Conservation (phyloP, 2,329 filamentous ascomycete genomes). For the Pseudocercospora vitis region DNA sequence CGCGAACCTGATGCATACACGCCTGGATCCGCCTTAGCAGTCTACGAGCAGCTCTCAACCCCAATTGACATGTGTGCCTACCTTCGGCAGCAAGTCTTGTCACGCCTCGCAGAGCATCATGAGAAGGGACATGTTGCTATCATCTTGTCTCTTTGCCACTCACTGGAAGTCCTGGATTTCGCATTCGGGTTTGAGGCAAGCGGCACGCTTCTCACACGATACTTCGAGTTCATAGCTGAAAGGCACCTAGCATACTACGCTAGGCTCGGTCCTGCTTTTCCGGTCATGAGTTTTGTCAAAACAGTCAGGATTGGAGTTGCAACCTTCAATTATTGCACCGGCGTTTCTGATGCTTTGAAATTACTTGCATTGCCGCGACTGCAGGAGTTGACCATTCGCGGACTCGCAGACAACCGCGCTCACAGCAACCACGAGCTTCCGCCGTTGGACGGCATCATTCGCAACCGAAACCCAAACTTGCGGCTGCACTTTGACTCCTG, state of each 20-base stretch:
- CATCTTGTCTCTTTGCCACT: not conserved
- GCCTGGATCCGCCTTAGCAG: not conserved
- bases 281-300: not conserved
- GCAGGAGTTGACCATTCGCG: not conserved
- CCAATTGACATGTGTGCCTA: slow-evolving; percentile 2
- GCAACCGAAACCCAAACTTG: not conserved
- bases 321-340: not conserved
- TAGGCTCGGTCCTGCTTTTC: not conserved
- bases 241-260: not conserved
- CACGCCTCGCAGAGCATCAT: slow-evolving; percentile 1
- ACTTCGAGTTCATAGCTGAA: slow-evolving; percentile 2
- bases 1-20: not conserved
- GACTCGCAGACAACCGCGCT: not conserved
- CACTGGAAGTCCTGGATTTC: not conserved
- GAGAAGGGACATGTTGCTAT: slow-evolving; percentile 4
- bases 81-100: slow-evolving; percentile 1
- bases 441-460: not conserved
- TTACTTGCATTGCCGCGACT: not conserved
- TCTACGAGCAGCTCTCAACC: slow-evolving; percentile 1
- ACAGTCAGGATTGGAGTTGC: not conserved
- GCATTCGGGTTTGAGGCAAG: slow-evolving; percentile 1
- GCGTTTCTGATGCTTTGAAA: not conserved
- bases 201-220: not conserved
- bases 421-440: not conserved
- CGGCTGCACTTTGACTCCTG: not conserved